Evolutionary conservation across 2,329 filamentous ascomycete species (phyloP).

Genomic region (Fusarium ambrosium): DNA sequence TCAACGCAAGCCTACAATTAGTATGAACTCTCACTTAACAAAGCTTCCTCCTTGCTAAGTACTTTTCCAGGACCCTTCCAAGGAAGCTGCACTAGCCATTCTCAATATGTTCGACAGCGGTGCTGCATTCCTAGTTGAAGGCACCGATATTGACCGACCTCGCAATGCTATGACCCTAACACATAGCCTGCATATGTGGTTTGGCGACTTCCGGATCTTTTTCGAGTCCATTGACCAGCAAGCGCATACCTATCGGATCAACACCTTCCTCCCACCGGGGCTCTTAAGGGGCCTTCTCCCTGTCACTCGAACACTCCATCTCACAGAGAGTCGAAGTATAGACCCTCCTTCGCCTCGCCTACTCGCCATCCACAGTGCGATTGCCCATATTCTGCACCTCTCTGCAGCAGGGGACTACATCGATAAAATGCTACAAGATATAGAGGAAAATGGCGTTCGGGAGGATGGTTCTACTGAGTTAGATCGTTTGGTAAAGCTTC

Average conservation of each 20-base stretch:
- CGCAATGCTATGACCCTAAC: slow-evolving; percentile 52
- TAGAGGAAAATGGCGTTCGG: slow-evolving; percentile 6
- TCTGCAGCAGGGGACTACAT: slow-evolving; percentile 19
- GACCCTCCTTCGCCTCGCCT: slow-evolving; percentile 17
- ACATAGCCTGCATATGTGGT: slow-evolving; percentile 21
- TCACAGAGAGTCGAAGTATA: slow-evolving; percentile 7
- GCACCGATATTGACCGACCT: slow-evolving; percentile 55
- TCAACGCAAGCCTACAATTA: neutral
- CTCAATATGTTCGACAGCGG: slow-evolving; percentile 59
- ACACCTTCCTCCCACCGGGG: slow-evolving; percentile 19
- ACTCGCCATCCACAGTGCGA: slow-evolving; percentile 9
- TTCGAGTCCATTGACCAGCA: slow-evolving; percentile 26
- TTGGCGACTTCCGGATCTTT: slow-evolving; percentile 40
- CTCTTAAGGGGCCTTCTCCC: neutral
- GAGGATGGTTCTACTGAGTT: slow-evolving; percentile 20
- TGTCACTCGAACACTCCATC: slow-evolving; percentile 11
- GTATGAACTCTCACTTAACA: neutral
- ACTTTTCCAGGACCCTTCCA: slow-evolving; percentile 37
- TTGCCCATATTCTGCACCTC: slow-evolving; percentile 17
- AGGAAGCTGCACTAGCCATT: slow-evolving; percentile 52
- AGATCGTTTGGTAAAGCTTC: neutral
- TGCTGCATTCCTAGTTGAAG: slow-evolving; percentile 53
- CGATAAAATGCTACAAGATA: slow-evolving; percentile 6
- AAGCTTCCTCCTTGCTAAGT: neutral
- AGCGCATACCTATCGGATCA: slow-evolving; percentile 49